Evolutionary conservation across 208 protist genomes (phyloP), one percentile per base, ranked within the genome.

Genomic region (Angomonas deanei): DNA sequence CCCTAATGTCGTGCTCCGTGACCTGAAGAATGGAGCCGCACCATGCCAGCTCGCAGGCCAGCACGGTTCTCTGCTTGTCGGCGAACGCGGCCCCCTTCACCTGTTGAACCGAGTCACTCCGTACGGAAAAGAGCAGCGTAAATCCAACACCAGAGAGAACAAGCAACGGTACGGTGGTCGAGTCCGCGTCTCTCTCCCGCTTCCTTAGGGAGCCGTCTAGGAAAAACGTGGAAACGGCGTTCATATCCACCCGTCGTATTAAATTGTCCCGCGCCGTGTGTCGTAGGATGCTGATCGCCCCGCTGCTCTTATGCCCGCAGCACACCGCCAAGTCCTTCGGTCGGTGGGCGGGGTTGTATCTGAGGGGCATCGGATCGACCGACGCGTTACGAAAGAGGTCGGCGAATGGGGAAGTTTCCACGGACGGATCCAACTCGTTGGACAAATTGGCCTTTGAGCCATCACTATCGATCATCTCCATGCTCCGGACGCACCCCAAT

Each of bases 151-250:
- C 89, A 31, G 77, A 85, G 34, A 95, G 80, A 34, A 95, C 38
- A 3, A 95, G 66, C 21, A 82, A 76, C 2, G 3, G 49, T 36
- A 10, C 23, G 15, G 0, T 4, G 33, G 61, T 21, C 27, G n/a
- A 1, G 33, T 38, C 33, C 19, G 32, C 46, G 55, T 31, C 15
- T 42, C 28, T 1, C 46, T 38, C 32, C 23, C 28, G 23, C 23
- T 39, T 50, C 47, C n/a, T 24, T 5, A n/a, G 30, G 2, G 15
- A 10, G 17, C 31, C 5, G 4, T 42, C 60, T 23, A 95, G 47
- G 28, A 86, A 87, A 53, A 95, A 95, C 26, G 79, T 78, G 28
- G 85, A 93, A 1, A 86, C 66, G 24, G 81, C 84, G 72, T 93
- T 86, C 1, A 95, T 67, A 15, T 75, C 75, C 66, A 88, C 78